Conservation (phyloP, 352 stramenopile species). For the Phytophthora citricola region DNA sequence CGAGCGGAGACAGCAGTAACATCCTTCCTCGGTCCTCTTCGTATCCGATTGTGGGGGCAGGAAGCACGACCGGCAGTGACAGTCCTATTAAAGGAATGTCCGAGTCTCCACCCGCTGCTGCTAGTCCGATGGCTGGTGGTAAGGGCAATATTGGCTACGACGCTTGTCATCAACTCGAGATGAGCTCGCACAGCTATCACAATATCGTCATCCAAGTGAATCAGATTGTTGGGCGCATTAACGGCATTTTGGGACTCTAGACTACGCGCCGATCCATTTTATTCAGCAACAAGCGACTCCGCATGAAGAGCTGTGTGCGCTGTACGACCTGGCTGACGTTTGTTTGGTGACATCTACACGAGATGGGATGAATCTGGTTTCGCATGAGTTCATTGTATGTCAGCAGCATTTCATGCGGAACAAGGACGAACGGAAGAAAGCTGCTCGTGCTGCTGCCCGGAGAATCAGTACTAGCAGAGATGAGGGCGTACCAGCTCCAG, state of each 20-base stretch:
- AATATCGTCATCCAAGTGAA: constrained; percentile 84
- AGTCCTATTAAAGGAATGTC: constrained; percentile 36
- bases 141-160: constrained; percentile 45
- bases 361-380: constrained; percentile 92
- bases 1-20: constrained; percentile 7
- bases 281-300: constrained; percentile 82
- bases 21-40: constrained; percentile 34
- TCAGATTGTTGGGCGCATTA: constrained; percentile 90
- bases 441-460: constrained; percentile 37
- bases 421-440: constrained; percentile 73
- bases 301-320: constrained; percentile 88
- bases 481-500: not conserved
- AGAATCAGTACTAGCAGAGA: constrained; percentile 6
- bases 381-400: constrained; percentile 90
- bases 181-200: constrained; percentile 78
- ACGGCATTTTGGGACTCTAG: constrained; percentile 84
- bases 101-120: constrained; percentile 28
- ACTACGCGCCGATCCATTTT: constrained; percentile 93
- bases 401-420: constrained; percentile 87
- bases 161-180: constrained; percentile 70
- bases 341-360: constrained; percentile 89
- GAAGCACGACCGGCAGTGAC: constrained; percentile 32
- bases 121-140: constrained; percentile 28
- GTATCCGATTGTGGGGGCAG: constrained; percentile 26
- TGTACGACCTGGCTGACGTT: constrained; percentile 91